Conservation (phyloP, 768 basidiomycete species). For the Tylopilus sp. region DNA sequence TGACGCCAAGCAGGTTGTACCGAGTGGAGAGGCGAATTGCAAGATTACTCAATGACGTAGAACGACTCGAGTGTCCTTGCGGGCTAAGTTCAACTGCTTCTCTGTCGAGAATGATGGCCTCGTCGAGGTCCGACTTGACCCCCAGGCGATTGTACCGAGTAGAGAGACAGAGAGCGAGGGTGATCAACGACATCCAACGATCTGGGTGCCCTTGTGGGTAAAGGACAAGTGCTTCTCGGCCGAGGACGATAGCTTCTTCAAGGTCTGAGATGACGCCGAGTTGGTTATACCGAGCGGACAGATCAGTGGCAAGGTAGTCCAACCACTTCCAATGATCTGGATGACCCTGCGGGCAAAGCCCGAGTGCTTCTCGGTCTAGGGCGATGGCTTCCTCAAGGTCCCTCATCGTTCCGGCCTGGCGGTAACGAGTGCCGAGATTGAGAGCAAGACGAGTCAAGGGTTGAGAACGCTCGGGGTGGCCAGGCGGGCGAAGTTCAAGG, state of each 20-base stretch:
- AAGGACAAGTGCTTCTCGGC: not conserved
- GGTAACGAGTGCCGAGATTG: not conserved
- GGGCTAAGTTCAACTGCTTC: not conserved
- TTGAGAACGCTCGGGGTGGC: not conserved
- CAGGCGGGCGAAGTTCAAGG: not conserved
- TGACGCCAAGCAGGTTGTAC: no score
- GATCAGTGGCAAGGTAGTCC: not conserved
- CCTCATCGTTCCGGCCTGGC: no score
- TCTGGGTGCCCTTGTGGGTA: not conserved
- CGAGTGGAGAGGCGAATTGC: not conserved
- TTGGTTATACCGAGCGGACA: not conserved
- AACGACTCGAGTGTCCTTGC: not conserved
- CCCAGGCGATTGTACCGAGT: no score
- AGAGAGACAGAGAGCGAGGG: not conserved
- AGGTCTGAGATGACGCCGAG: not conserved
- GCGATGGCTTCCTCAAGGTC: not conserved
- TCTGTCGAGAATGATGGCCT: not conserved
- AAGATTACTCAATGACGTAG: not conserved
- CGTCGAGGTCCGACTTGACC: no score
- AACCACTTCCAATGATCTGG: not conserved
- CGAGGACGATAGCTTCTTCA: not conserved
- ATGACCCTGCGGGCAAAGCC: not conserved
- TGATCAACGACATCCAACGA: not conserved
- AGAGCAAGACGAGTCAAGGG: not conserved
- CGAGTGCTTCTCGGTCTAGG: not conserved